These are phyloP conservation scores for Kluyveromyces marxianus DNA, from an alignment of 1,139 yeast genomes.

Conservation along the genomic window DNA sequence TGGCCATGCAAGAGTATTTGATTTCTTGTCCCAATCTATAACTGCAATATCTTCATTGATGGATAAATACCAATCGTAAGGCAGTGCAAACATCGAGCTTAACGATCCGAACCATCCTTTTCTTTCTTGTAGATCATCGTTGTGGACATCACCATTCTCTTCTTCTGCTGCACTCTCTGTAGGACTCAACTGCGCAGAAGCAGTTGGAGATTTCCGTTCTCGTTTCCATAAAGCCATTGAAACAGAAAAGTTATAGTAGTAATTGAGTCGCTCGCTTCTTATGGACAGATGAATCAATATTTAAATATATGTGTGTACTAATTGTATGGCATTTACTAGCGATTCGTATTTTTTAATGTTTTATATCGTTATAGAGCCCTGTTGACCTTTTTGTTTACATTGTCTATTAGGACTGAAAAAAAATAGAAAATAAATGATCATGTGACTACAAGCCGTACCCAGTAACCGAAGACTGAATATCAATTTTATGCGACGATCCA, in stretches of 20 bases:
- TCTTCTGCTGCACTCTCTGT: constrained; percentile 3
- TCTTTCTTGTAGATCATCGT: constrained; percentile 6
- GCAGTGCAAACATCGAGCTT: constrained; percentile 35
- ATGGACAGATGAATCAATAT: too few species aligned
- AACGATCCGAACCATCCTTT: constrained; percentile 6
- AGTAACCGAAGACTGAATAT: too few species aligned
- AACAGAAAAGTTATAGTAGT: too few species aligned
- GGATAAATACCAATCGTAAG: constrained; percentile 47
- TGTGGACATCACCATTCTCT: constrained; percentile 6
- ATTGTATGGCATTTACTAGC: too few species aligned
- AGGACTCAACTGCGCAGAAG: not conserved
- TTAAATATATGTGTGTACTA: too few species aligned
- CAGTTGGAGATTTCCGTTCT: not conserved
- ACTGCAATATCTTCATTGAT: constrained; percentile 47
- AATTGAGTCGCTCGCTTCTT: too few species aligned
- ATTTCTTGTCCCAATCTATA: constrained; percentile 60
- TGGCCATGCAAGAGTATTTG: constrained; percentile 41
- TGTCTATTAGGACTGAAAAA: not conserved
- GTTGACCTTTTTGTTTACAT: not conserved
- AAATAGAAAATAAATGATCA: not conserved
- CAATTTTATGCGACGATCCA: not conserved
- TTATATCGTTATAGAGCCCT: not conserved
- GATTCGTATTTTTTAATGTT: not conserved
- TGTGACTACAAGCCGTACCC: not conserved
- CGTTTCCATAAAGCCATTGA: not conserved